Conservation (phyloP, 1,139 yeast genomes). For the Yamadazyma membranifaciens region DNA sequence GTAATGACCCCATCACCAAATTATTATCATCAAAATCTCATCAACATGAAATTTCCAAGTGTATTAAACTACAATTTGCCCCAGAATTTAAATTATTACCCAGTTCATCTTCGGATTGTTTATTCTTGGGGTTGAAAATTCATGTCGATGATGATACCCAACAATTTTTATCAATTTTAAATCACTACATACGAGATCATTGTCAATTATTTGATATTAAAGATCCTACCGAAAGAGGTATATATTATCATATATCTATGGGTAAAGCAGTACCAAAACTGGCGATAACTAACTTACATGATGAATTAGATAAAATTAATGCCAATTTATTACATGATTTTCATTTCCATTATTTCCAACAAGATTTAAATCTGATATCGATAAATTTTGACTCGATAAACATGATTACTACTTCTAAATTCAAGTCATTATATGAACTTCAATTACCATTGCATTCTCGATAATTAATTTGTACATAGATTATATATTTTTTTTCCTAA, state of each 20-base stretch:
- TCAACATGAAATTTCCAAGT: background rate
- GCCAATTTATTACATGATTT: background rate
- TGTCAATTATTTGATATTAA: conserved; percentile 2
- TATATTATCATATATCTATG: conserved; percentile 1
- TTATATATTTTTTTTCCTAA: too few species aligned
- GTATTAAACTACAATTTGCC: conserved; percentile 9
- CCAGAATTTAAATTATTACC: conserved; percentile 9
- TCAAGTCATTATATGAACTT: background rate
- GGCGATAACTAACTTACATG: background rate
- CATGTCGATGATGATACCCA: conserved; percentile 3
- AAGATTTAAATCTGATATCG: background rate
- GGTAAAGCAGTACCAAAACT: conserved; percentile 3
- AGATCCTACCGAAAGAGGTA: background rate
- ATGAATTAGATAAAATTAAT: background rate
- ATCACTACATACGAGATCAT: conserved; percentile 7
- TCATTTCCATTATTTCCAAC: background rate
- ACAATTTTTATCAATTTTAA: conserved; percentile 7
- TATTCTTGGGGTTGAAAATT: conserved; percentile 11
- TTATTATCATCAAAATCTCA: background rate
- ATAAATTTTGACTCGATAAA: background rate
- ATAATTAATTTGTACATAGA: too few species aligned
- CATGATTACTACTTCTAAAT: background rate
- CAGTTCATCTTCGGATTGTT: conserved; percentile 8
- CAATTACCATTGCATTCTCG: conserved; percentile 1
- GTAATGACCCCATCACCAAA: background rate